A percentile compares a stretch with the other conserved stretches of the same genome.
phyloP scores from a whole-genome alignment of 1,284 basidiomycete species.

The Trichosporon faecale region DNA sequence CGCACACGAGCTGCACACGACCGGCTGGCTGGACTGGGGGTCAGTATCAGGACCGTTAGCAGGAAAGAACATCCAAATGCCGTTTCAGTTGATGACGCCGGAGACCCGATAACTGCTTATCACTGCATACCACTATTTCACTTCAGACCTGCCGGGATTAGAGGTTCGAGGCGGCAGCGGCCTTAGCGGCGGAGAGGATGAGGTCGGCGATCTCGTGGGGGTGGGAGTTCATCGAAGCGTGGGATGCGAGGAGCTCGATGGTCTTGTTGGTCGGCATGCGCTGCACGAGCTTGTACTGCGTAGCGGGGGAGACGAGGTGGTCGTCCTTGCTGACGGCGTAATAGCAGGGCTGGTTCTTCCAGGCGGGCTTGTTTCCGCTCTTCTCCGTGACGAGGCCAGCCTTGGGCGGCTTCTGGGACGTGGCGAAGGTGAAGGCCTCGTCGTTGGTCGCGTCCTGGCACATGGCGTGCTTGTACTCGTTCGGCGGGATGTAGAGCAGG shows the following conservation, averaged over 20 bases:
- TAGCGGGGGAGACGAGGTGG: slow-evolving; percentile 3
- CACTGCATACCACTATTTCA: neutral
- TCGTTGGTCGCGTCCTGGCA: neutral
- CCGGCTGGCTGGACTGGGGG: neutral
- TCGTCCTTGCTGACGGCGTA: slow-evolving; percentile 8
- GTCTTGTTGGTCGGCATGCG: slow-evolving; percentile 11
- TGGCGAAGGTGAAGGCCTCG: slow-evolving; percentile 10
- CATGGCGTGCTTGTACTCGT: neutral
- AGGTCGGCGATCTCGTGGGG: slow-evolving; percentile 9
- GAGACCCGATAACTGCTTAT: neutral
- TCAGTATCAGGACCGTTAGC: neutral
- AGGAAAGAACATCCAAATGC: neutral
- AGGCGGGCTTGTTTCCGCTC: slow-evolving; percentile 4
- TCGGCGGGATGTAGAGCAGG: neutral
- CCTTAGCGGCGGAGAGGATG: slow-evolving; percentile 7
- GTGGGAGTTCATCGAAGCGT: neutral
- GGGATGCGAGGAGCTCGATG: slow-evolving; percentile 3
- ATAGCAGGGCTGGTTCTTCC: slow-evolving; percentile 11
- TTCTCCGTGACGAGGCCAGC: neutral
- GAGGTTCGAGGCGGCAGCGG: neutral
- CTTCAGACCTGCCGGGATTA: neutral
- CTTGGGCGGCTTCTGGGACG: slow-evolving; percentile 12
- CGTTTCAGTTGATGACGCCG: too few relatives aligned
- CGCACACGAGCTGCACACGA: neutral
- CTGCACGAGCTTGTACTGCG: neutral